A percentile compares a stretch with the other conserved stretches of the same genome.
phyloP scores from a whole-genome alignment of 78 protist species.

The Tieghemostelium lacteum region DNA sequence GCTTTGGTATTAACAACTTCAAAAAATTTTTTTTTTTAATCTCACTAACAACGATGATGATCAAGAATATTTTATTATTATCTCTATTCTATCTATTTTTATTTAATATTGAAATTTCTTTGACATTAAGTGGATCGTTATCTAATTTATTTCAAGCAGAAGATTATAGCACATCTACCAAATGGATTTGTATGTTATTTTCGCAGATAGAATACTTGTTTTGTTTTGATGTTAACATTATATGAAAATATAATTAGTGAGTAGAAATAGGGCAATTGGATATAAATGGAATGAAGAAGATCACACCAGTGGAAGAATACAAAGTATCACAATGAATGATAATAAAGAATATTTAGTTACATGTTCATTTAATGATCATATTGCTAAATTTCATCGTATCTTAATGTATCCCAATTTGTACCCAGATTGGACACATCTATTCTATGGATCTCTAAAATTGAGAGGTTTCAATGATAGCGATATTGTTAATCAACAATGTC shows the following conservation, averaged over 20 bases:
- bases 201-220: neutral
- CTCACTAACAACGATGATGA: too few relatives aligned
- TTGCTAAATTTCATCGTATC: conserved; percentile 61
- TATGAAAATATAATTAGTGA: neutral
- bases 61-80: too few relatives aligned
- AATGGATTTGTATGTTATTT: conserved; percentile 22
- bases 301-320: conserved; percentile 16
- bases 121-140: neutral
- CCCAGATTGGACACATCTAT: conserved; percentile 76
- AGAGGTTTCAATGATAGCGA: conserved; percentile 11
- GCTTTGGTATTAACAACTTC: too few relatives aligned
- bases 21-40: too few relatives aligned
- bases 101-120: too few relatives aligned
- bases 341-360: conserved; percentile 44
- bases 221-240: neutral
- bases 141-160: neutral
- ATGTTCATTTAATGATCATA: conserved; percentile 40
- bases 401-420: conserved; percentile 77
- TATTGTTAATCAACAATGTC: conserved; percentile 2
- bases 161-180: conserved; percentile 19
- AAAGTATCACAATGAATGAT: conserved; percentile 8
- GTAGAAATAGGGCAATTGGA: conserved; percentile 11
- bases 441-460: conserved; percentile 56
- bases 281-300: conserved; percentile 30
- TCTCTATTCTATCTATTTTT: too few relatives aligned